phyloP scores from a whole-genome alignment of 495 filamentous ascomycete species.

The Ascodesmis nigricans region DNA sequence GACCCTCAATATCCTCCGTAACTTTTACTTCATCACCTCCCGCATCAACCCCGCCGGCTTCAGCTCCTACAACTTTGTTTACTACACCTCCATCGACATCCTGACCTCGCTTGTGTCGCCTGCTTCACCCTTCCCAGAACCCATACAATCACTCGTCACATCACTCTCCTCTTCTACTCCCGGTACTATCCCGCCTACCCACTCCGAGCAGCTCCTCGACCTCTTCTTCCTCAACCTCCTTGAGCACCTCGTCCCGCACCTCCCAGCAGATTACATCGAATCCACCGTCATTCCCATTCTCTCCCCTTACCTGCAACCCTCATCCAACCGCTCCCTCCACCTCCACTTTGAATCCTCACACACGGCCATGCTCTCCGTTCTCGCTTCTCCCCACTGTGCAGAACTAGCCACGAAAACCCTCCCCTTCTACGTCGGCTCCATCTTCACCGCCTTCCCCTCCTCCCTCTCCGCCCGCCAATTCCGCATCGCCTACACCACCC shows the following conservation, averaged over 20 bases:
- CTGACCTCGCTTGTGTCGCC: slow-evolving; percentile 54
- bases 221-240: slow-evolving; percentile 80
- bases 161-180: too few relatives aligned
- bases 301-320: slow-evolving; percentile 51
- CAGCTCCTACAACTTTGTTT: slow-evolving; percentile 66
- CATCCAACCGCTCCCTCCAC: slow-evolving; percentile 35
- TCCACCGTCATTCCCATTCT: slow-evolving; percentile 52
- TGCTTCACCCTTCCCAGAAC: too few relatives aligned
- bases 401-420: slow-evolving; percentile 47
- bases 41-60: slow-evolving; percentile 46
- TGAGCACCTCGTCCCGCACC: slow-evolving; percentile 59
- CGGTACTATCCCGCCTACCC: slow-evolving; percentile 48
- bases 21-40: slow-evolving; percentile 72
- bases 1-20: slow-evolving; percentile 54
- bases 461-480: slow-evolving; percentile 79
- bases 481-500: slow-evolving; percentile 72
- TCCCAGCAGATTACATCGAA: slow-evolving; percentile 44
- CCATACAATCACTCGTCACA: too few relatives aligned
- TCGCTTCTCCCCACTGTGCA: slow-evolving; percentile 58
- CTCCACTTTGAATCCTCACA: slow-evolving; percentile 68
- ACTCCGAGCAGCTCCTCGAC: slow-evolving; percentile 57
- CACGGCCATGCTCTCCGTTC: slow-evolving; percentile 57
- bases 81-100: slow-evolving; percentile 72
- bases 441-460: slow-evolving; percentile 64
- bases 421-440: slow-evolving; percentile 66